Evolutionary conservation across 768 basidiomycete genomes (phyloP).

Genomic region (Melanogaster broomeanus): DNA sequence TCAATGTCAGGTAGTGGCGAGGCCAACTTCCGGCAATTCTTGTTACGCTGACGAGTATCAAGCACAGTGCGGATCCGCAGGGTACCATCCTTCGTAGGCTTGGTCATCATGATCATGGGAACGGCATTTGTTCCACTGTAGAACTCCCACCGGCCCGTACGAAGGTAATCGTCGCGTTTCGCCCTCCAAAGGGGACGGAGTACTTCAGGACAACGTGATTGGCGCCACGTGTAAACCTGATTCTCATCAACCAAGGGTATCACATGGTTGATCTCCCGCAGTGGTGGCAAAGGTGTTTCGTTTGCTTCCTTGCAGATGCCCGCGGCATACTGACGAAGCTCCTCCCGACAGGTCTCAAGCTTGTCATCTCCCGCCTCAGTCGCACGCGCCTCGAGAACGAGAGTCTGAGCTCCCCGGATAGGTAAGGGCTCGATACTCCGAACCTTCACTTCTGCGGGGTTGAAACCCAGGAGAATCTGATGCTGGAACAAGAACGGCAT

Average conservation of each 20-base stretch:
- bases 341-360: constrained; percentile 7
- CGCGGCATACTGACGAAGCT: constrained; percentile 23
- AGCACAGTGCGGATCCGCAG: constrained; percentile 20
- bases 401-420: constrained; percentile 12
- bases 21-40: constrained; percentile 29
- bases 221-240: constrained; percentile 36
- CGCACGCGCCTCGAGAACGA: not conserved
- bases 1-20: constrained; percentile 32
- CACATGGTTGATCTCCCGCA: constrained; percentile 36
- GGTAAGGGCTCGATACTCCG: constrained; percentile 10
- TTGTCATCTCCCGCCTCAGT: not conserved
- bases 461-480: constrained; percentile 28
- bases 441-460: constrained; percentile 18
- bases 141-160: constrained; percentile 33
- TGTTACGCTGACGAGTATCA: constrained; percentile 32
- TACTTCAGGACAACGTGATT: constrained; percentile 37
- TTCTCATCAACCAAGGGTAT: constrained; percentile 36
- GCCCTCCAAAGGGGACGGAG: constrained; percentile 23
- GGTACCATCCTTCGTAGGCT: constrained; percentile 20
- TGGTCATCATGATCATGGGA: constrained; percentile 36
- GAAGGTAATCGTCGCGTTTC: constrained; percentile 32
- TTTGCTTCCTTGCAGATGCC: constrained; percentile 26
- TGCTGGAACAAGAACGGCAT: constrained; percentile 41
- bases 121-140: constrained; percentile 25
- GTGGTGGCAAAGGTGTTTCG: constrained; percentile 29